These are phyloP conservation scores for Apiospora saccharicola DNA, from an alignment of 2,329 filamentous ascomycete species.

Conservation along the genomic window DNA sequence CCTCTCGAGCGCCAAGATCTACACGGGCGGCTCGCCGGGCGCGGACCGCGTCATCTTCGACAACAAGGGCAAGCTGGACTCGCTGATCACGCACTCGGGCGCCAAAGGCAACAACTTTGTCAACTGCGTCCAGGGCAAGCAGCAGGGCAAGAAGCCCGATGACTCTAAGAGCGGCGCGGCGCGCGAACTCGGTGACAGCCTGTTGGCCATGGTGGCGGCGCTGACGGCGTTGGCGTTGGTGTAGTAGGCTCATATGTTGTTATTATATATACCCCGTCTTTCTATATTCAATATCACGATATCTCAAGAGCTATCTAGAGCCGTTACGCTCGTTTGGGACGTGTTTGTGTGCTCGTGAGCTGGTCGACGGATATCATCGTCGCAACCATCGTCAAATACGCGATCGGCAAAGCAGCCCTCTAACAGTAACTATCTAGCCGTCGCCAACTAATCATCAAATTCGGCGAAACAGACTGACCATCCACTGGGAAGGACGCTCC, in stretches of 20 bases:
- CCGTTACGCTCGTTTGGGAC: not conserved
- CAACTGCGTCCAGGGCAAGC: constrained; percentile 49
- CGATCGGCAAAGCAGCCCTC: too few relatives aligned
- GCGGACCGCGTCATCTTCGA: constrained; percentile 69
- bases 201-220: not conserved
- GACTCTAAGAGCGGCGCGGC: not conserved
- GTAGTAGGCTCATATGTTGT: not conserved
- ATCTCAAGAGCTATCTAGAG: not conserved
- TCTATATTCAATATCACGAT: not conserved
- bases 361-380: not conserved
- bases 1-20: constrained; percentile 43
- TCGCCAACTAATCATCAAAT: too few relatives aligned
- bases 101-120: constrained; percentile 70
- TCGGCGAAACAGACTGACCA: not conserved
- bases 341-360: not conserved
- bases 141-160: not conserved
- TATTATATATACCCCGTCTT: not conserved
- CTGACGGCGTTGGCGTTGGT: not conserved
- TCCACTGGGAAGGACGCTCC: not conserved
- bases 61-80: constrained; percentile 58
- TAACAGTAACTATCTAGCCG: not conserved
- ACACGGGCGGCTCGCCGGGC: constrained; percentile 62
- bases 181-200: not conserved
- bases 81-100: constrained; percentile 71
- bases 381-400: too few relatives aligned